Evolutionary conservation across 495 filamentous ascomycete genomes (phyloP).

Genomic region (Bacidia gigantensis): DNA sequence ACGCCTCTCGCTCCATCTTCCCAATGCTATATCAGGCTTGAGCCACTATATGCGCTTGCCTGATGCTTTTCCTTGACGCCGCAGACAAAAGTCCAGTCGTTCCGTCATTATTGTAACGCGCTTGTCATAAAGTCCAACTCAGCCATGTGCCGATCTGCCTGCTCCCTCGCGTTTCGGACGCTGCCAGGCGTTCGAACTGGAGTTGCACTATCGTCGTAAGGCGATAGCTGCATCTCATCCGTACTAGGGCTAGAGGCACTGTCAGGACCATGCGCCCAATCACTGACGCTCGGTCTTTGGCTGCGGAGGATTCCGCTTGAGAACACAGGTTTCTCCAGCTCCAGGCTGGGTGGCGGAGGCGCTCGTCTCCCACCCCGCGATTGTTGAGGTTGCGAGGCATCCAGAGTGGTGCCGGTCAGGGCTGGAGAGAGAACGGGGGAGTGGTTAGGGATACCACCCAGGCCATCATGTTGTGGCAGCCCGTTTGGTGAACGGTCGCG

Average conservation of each 20-base stretch:
- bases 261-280: conserved; percentile 20
- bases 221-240: conserved; percentile 17
- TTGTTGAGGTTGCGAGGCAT: not conserved
- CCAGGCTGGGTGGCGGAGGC: conserved; percentile 16
- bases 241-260: conserved; percentile 16
- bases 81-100: too few relatives aligned
- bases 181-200: conserved; percentile 12
- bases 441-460: conserved; percentile 15
- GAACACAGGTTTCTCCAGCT: conserved; percentile 10
- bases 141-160: conserved; percentile 13
- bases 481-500: conserved; percentile 1
- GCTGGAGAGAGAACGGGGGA: conserved; percentile 10
- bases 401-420: conserved; percentile 9
- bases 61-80: too few relatives aligned
- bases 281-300: conserved; percentile 18
- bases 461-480: conserved; percentile 17
- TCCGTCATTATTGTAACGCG: conserved; percentile 13
- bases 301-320: conserved; percentile 16
- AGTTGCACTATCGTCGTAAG: conserved; percentile 12
- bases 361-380: conserved; percentile 7
- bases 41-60: too few relatives aligned
- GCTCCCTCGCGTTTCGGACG: conserved; percentile 12
- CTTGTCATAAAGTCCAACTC: conserved; percentile 21
- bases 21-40: too few relatives aligned
- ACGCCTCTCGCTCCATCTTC: not conserved